These are phyloP conservation scores for Metschnikowia similis DNA, from an alignment of 805 yeast genomes.

Conservation along the genomic window DNA sequence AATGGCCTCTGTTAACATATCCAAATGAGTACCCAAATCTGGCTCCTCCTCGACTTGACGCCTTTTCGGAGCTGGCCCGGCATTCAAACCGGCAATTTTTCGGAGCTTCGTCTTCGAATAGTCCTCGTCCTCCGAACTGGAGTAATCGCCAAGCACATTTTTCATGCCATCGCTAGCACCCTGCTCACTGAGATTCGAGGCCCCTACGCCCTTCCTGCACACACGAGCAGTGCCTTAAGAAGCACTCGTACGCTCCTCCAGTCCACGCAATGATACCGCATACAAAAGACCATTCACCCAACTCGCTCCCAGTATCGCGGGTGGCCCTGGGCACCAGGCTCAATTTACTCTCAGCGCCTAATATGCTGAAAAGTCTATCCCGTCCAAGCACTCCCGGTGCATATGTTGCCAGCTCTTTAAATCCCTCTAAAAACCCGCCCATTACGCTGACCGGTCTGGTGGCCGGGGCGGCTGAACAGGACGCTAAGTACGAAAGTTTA, in stretches of 20 bases:
- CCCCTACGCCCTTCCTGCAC: neutral
- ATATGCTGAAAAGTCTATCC: conserved; percentile 8
- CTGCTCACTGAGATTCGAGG: neutral
- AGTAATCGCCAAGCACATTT: conserved; percentile 13
- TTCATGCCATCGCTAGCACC: conserved; percentile 7
- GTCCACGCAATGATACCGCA: conserved; percentile 24
- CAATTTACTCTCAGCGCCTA: conserved; percentile 18
- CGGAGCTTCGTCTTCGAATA: neutral
- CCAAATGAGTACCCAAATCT: neutral
- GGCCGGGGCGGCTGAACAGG: conserved; percentile 20
- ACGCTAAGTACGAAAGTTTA: conserved; percentile 27
- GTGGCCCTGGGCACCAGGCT: conserved; percentile 31
- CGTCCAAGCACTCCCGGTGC: conserved; percentile 18
- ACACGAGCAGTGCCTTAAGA: neutral
- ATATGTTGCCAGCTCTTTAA: conserved; percentile 37
- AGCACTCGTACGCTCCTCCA: neutral
- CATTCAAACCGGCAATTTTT: neutral
- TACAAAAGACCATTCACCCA: conserved; percentile 23
- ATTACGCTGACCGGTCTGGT: conserved; percentile 18
- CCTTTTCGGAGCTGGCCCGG: neutral
- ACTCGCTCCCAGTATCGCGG: conserved; percentile 34
- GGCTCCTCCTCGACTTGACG: neutral
- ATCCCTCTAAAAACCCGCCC: conserved; percentile 32
- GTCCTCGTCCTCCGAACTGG: conserved; percentile 13
- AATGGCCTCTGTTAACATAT: neutral